phyloP scores from a whole-genome alignment of 306 rosid genomes.

The Betula pendula region DNA sequence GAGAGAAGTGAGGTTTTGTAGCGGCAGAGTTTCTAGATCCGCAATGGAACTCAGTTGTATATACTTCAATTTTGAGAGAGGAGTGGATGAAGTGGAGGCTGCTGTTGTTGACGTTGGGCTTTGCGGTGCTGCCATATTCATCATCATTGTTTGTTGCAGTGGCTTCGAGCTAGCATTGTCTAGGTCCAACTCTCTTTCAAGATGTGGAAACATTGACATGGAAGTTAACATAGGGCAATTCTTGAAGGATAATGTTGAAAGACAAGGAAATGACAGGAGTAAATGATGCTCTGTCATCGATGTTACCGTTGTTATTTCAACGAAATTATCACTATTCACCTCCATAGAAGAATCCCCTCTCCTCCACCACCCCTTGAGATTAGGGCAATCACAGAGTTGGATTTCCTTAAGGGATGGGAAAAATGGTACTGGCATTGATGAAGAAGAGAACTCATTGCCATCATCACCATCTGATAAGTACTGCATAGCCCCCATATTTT shows the following conservation, averaged over 20 bases:
- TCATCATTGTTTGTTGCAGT: not conserved
- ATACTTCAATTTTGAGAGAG: not conserved
- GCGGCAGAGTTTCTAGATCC: not conserved
- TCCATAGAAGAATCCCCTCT: not conserved
- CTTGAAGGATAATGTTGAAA: not conserved
- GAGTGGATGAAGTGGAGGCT: not conserved
- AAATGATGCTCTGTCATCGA: not conserved
- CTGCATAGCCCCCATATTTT: not conserved
- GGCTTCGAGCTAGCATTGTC: not conserved
- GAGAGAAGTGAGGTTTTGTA: not conserved
- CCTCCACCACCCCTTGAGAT: slow-evolving; percentile 34
- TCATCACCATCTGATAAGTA: not conserved
- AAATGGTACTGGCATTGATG: not conserved
- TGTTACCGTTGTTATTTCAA: too few relatives aligned
- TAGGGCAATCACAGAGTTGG: not conserved
- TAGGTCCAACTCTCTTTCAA: not conserved
- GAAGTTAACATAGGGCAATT: not conserved
- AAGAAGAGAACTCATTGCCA: not conserved
- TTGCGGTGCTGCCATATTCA: too few relatives aligned
- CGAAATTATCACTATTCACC: too few relatives aligned
- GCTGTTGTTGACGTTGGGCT: not conserved
- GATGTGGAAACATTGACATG: not conserved
- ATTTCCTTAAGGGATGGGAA: slow-evolving; percentile 11
- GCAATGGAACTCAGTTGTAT: not conserved
- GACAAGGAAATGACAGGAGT: not conserved